These are phyloP conservation scores for Iris macrosiphon DNA, from an alignment of 106 monocot species.

Conservation along the genomic window DNA sequence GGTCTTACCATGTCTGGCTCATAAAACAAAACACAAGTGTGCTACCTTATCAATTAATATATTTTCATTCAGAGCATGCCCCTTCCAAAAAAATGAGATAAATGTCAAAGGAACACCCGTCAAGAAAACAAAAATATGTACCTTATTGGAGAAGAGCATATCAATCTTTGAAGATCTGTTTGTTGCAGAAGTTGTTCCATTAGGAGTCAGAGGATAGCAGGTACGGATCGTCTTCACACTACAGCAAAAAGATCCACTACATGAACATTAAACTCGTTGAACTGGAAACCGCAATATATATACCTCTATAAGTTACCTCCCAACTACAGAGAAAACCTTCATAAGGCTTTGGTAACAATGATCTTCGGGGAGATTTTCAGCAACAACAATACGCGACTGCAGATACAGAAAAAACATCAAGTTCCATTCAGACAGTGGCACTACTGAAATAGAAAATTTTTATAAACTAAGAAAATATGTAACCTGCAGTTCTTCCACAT, in stretches of 20 bases:
- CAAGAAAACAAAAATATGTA: conserved; percentile 15
- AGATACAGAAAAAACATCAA: conserved; percentile 3
- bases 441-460: too few relatives aligned
- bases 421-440: too few relatives aligned
- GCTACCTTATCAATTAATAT: too few relatives aligned
- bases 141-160: conserved; percentile 85
- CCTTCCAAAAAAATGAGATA: too few relatives aligned
- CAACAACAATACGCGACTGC: conserved; percentile 89
- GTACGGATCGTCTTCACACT: conserved; percentile 98
- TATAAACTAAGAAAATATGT: too few relatives aligned
- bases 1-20: too few relatives aligned
- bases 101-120: too few relatives aligned
- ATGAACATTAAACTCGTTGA: too few relatives aligned
- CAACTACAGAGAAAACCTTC: conserved; percentile 87
- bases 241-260: conserved; percentile 3
- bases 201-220: conserved; percentile 89
- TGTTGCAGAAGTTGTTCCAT: conserved; percentile 53
- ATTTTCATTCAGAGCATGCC: too few relatives aligned
- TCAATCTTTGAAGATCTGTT: conserved; percentile 82
- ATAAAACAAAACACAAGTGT: too few relatives aligned
- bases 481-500: conserved; percentile 72
- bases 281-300: too few relatives aligned
- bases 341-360: conserved; percentile 93
- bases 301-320: conserved; percentile 47
- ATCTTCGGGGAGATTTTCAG: conserved; percentile 97